These are phyloP conservation scores for Rhizophora mangle DNA, from an alignment of 345 rosid species.

Conservation along the genomic window DNA sequence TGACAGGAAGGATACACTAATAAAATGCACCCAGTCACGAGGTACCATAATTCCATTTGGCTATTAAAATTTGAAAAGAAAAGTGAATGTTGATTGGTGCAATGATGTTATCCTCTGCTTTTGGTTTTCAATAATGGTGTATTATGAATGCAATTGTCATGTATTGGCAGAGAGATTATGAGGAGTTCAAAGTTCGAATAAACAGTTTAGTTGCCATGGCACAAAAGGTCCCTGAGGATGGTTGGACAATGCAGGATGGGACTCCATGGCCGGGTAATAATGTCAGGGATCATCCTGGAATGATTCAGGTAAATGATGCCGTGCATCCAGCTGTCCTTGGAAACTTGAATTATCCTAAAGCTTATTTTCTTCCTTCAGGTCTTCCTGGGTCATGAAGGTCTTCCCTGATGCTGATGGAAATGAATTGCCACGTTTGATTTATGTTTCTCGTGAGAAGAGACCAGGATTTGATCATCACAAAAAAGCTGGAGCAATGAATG, in stretches of 20 bases:
- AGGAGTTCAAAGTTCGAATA: slow-evolving; percentile 77
- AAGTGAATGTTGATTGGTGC: neutral
- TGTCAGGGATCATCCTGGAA: slow-evolving; percentile 90
- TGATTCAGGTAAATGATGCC: slow-evolving; percentile 68
- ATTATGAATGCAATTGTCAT: neutral
- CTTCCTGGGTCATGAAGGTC: slow-evolving; percentile 77
- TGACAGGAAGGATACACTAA: neutral
- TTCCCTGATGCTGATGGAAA: slow-evolving; percentile 66
- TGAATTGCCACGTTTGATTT: slow-evolving; percentile 71
- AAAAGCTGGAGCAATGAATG: slow-evolving; percentile 94
- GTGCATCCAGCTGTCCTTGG: neutral
- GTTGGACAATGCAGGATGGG: slow-evolving; percentile 97
- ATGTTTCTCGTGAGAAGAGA: slow-evolving; percentile 95
- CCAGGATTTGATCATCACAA: slow-evolving; percentile 92
- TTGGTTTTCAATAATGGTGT: slow-evolving; percentile 13
- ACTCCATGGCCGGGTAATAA: slow-evolving; percentile 93
- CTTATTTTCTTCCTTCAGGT: slow-evolving; percentile 41
- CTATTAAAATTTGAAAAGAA: neutral
- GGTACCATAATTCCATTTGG: neutral
- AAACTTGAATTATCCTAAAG: slow-evolving; percentile 8
- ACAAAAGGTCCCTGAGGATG: slow-evolving; percentile 90
- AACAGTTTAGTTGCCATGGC: slow-evolving; percentile 76
- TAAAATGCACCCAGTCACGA: neutral
- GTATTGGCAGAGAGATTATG: slow-evolving; percentile 68
- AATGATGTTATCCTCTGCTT: neutral